phyloP scores from a whole-genome alignment of 352 stramenopile species.

The Globisporangium heterothallicum region DNA sequence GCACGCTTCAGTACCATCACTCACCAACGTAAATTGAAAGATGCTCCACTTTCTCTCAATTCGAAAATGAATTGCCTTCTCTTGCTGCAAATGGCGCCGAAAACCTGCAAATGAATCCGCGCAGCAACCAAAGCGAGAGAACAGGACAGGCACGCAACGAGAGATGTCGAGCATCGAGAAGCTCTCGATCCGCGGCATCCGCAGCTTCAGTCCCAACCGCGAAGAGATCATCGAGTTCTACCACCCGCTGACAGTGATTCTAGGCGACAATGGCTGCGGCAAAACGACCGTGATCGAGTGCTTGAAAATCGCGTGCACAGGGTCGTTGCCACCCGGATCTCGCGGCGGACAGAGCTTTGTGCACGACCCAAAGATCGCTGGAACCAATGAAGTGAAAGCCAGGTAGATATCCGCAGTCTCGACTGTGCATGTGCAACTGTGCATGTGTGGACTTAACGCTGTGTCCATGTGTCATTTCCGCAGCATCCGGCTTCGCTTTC shows the following conservation, averaged over 20 bases:
- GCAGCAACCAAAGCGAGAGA: too few relatives aligned
- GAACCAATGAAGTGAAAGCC: conserved; percentile 90
- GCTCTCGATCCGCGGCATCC: conserved; percentile 97
- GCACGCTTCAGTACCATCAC: background rate
- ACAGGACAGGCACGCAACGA: too few relatives aligned
- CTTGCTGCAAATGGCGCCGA: too few relatives aligned
- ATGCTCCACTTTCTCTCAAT: too few relatives aligned
- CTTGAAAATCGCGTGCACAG: conserved; percentile 97
- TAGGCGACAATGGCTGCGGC: conserved; percentile 95
- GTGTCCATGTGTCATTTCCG: background rate
- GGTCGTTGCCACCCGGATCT: conserved; percentile 89
- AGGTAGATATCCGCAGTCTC: conserved; percentile 9
- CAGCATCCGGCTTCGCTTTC: conserved; percentile 89
- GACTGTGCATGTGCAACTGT: background rate
- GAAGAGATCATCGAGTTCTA: conserved; percentile 97
- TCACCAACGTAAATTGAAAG: too few relatives aligned
- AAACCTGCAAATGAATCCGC: too few relatives aligned
- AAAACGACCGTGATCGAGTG: conserved; percentile 99
- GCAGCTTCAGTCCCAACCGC: conserved; percentile 95
- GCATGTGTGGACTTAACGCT: background rate
- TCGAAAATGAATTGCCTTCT: too few relatives aligned
- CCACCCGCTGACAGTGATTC: conserved; percentile 98
- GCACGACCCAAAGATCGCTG: conserved; percentile 93
- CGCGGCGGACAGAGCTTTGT: conserved; percentile 92
- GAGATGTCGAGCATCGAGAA: conserved; percentile 97